Base-by-base conservation (phyloP, 805 yeast species). In the Monosporozyma aquatica region DNA sequence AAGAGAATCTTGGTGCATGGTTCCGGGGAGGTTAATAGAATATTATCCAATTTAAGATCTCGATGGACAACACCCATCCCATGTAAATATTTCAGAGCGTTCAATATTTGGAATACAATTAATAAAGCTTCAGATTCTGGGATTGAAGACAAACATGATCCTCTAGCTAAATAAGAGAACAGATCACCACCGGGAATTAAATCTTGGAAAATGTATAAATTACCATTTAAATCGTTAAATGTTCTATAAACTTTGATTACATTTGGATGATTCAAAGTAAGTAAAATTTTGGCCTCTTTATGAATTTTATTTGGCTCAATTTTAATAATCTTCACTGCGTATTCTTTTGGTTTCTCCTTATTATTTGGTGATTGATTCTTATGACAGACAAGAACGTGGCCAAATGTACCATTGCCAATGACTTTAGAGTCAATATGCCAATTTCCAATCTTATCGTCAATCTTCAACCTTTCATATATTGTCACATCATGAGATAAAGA, bases 1-100 rank as follows among this genome's bases (percentile, higher is more conserved):
- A 82, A 54, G 2, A 77, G 70, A 29, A 82, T 58, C 46, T 71
- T 68, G 0, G 82, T 64, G 37, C 71, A 71, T 2, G 75, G 74
- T 18, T 68, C 62, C 6, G 82, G 80, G 0, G 73, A 59, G 35
- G 69, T 72, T 32, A 79, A 61, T 26, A 82, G 59, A 20, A 82
- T 69, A 48, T 82, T 82, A 47, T 81, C 89, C 27, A 80, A 56
- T 50, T 80, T 80, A 33, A 80, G 57, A 60, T 81, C 87, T 28
- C 87, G 62, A 50, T 80, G 87, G 4, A 74, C 78, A n/a, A 80
- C 65, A 6, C 74, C 72, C 10, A 66, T 60, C 4, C 56, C 51
- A 48, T 79, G 85, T 37, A 82, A 61, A 56, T 77, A 79, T 23
- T 62, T 53, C 10, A 82, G 56, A 0, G 84, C 87, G 38, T 64